Conservation (phyloP, 192 early-diverging fungal genomes). For the Coemansia sp. region DNA sequence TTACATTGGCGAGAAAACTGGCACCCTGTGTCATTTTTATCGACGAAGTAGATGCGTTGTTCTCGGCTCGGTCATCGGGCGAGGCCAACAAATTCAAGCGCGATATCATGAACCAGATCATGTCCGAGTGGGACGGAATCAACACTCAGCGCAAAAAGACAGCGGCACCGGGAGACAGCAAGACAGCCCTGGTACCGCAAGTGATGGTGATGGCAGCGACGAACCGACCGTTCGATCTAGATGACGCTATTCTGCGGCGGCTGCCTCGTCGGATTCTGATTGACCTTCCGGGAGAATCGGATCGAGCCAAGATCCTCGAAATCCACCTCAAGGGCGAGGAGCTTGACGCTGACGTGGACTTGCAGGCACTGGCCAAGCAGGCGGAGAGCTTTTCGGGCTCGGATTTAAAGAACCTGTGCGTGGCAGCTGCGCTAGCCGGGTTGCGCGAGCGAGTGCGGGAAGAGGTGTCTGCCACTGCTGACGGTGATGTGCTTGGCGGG, state of each 20-base stretch:
- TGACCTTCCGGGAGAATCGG: constrained; percentile 79
- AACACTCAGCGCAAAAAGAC: constrained; percentile 60
- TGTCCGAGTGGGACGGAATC: constrained; percentile 96
- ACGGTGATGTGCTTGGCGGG: constrained; percentile 25
- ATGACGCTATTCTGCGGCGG: constrained; percentile 91
- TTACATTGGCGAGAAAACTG: constrained; percentile 86
- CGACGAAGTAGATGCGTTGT: constrained; percentile 93
- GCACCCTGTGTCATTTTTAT: constrained; percentile 96
- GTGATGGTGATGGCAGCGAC: constrained; percentile 91
- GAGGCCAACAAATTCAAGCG: constrained; percentile 62
- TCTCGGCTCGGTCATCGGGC: constrained; percentile 65
- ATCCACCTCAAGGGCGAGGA: constrained; percentile 78
- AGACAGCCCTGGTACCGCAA: constrained; percentile 44
- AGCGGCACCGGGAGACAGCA: background rate
- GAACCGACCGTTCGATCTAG: constrained; percentile 94
- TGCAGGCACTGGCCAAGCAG: constrained; percentile 64
- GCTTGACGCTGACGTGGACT: constrained; percentile 58
- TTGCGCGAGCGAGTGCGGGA: constrained; percentile 62
- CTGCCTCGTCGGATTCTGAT: constrained; percentile 90
- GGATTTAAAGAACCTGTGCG: constrained; percentile 92
- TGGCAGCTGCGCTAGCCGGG: constrained; percentile 74
- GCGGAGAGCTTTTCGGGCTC: constrained; percentile 88
- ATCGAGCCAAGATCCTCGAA: constrained; percentile 70
- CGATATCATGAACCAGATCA: constrained; percentile 92
- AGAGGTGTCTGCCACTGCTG: constrained; percentile 31